Base-by-base conservation (phyloP, 495 filamentous ascomycete species). In the Aspergillus asperescens region DNA sequence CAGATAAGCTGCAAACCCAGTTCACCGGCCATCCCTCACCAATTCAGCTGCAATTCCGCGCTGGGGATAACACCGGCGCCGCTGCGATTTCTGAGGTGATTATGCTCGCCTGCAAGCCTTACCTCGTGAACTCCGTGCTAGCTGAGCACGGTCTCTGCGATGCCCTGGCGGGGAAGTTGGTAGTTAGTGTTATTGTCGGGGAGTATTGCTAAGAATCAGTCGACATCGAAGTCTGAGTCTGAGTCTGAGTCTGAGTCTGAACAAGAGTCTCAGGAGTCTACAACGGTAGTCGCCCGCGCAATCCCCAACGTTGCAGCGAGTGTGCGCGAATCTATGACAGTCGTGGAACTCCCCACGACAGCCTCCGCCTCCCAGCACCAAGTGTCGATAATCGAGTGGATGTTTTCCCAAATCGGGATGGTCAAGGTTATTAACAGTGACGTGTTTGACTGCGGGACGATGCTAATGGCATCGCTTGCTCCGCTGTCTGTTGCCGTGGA, bases 401-500 rank as follows among this genome's bases (percentile, higher is more conserved):
- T 77, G 9, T 75, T 75, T 48, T 57, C 60, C 8, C 57, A 52
- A 7, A 70, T 77, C n/a, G 73, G 72, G 3, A 57, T 54, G 22
- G 61, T 64, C 4, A 58, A 65, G 3, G 62, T 63, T 13, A 58
- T 77, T 4, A 59, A 61, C 0, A 57, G 64, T 2, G 45, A 52
- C 7, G 48, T 66, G 37, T 75, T 75, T 64, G 68, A 73, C 52
- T 66, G 62, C 3, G 63, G 62, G 0, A 71, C 72, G 5, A 71
- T 69, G 0, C 56, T 75, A 3, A 69, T 62, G 2, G 72, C 72
- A 0, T 74, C 71, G 0, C 9, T 47, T 18, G 71, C 68, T 0
- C 67, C 72, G 10, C 68, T 71, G 3, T 74, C 74, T 48, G 68
- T 74, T n/a, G 72, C 72, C 0, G 57, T 77, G 0, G 73, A 77